Conservation (phyloP, 140 eudicot species). For the Oenanthe javanica region DNA sequence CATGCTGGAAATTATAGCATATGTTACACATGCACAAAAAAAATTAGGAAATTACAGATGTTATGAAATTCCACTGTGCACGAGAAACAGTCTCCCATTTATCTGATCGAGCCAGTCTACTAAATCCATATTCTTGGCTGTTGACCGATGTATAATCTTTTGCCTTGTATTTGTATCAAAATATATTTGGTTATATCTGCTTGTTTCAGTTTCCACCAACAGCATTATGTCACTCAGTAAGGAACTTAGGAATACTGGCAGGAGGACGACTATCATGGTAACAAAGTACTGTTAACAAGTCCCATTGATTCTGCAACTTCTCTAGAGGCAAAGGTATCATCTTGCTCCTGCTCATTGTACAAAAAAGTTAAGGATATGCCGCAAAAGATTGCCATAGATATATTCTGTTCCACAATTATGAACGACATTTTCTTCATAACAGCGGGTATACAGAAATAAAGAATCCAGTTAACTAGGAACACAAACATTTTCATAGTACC, state of each 20-base stretch:
- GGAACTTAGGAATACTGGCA: constrained; percentile 4
- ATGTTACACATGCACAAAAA: neutral
- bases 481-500: neutral
- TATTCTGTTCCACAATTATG: neutral
- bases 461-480: neutral
- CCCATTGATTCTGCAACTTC: constrained; percentile 94
- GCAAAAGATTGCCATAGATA: neutral
- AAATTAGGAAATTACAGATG: neutral
- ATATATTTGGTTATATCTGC: neutral
- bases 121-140: neutral
- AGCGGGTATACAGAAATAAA: neutral
- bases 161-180: neutral
- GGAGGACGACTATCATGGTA: constrained; percentile 37
- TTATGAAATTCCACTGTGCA: neutral
- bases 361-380: neutral
- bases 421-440: neutral
- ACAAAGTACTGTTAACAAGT: constrained; percentile 53
- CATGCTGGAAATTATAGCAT: neutral
- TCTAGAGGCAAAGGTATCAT: constrained; percentile 57
- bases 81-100: neutral
- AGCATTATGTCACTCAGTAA: neutral
- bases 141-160: neutral
- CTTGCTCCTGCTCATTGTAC: constrained; percentile 60
- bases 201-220: neutral
- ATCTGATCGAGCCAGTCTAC: neutral